Evolutionary conservation across 352 stramenopile genomes (phyloP).

Genomic region (Saprolegnia parasitica): DNA sequence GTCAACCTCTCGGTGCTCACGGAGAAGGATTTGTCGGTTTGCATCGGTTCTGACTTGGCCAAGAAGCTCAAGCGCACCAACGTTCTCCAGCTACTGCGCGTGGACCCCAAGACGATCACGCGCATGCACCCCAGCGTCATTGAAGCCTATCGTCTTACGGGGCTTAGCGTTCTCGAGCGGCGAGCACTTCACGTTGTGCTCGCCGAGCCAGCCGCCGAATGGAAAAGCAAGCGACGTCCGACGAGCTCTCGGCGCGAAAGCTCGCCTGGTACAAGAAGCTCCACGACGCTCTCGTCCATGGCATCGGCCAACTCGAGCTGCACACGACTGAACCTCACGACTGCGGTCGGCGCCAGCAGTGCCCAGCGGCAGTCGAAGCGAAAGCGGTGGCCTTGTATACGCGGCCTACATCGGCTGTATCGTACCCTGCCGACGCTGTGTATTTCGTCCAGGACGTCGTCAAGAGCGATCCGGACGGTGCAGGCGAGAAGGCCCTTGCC

Average conservation of each 20-base stretch:
- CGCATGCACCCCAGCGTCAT: slow-evolving; percentile 82
- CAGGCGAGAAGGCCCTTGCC: slow-evolving; percentile 51
- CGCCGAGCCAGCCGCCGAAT: slow-evolving; percentile 46
- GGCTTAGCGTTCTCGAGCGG: slow-evolving; percentile 79
- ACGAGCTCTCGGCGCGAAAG: slow-evolving; percentile 80
- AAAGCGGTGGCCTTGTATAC: slow-evolving; percentile 46
- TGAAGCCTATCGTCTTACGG: slow-evolving; percentile 51
- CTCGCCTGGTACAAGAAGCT: slow-evolving; percentile 78
- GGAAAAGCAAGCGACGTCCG: slow-evolving; percentile 69
- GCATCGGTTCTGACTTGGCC: slow-evolving; percentile 54
- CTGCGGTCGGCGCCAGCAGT: slow-evolving; percentile 29
- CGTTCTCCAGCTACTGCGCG: slow-evolving; percentile 73
- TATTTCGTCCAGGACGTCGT: slow-evolving; percentile 56
- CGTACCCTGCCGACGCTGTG: slow-evolving; percentile 28
- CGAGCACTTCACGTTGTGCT: slow-evolving; percentile 79
- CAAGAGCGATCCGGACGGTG: slow-evolving; percentile 62
- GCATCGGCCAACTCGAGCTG: not conserved
- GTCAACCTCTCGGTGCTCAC: slow-evolving; percentile 76
- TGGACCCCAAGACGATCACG: slow-evolving; percentile 62
- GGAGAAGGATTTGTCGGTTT: slow-evolving; percentile 55
- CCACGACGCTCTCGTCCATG: slow-evolving; percentile 46
- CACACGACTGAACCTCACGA: slow-evolving; percentile 28
- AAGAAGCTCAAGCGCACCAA: slow-evolving; percentile 87
- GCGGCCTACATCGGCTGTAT: slow-evolving; percentile 19
- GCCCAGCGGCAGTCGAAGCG: slow-evolving; percentile 46